Base-by-base conservation (phyloP, 2,329 filamentous ascomycete genomes). In the Nemania sp. region DNA sequence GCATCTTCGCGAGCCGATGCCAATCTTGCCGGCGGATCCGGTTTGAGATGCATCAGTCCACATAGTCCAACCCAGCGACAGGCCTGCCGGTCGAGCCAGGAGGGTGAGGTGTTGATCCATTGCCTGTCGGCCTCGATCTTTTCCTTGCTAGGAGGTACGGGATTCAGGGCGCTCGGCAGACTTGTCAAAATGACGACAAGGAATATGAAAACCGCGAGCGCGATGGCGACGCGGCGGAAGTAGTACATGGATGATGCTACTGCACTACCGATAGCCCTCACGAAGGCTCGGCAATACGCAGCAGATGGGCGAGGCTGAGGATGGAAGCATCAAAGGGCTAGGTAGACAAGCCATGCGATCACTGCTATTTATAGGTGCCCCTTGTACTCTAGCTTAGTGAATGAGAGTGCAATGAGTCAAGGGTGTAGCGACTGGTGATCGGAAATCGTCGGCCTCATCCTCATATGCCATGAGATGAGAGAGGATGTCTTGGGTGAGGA, bases 31-130 rank as follows among this genome's bases (percentile, higher is more conserved):
- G 72, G 86, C 19, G 81, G 79, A 65, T 86, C 84, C 39, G 75
- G 81, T 48, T 81, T 78, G 61, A 92, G 75, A 67, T 95, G 90
- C 46, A 87, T 77, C n/a, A 90, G 70, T 20, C 90, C 91, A 68
- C 91, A 96, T 23, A 95, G 70, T 28, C 88, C 81, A 36, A 96
- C 73, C 87, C 88, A 95, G 40, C 84, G 82, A 69, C 91, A 96
- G 6, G 84, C 77, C 66, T 90, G 90, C 26, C 88, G 80, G 70
- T 92, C 89, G 55, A 86, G 70, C 81, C 87, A 92, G 65, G 86
- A 86, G 31, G 83, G 83, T 12, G 88, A 90, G 15, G 81, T 86
- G 40, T 82, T 77, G 42, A 92, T 82, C 89, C 89, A 93, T 61
- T 72, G 74, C 53, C 75, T 73, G 67, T 90, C 86, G 61, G 86